phyloP scores from a whole-genome alignment of 2,329 filamentous ascomycete genomes.

The Elsinoe necatrix region DNA sequence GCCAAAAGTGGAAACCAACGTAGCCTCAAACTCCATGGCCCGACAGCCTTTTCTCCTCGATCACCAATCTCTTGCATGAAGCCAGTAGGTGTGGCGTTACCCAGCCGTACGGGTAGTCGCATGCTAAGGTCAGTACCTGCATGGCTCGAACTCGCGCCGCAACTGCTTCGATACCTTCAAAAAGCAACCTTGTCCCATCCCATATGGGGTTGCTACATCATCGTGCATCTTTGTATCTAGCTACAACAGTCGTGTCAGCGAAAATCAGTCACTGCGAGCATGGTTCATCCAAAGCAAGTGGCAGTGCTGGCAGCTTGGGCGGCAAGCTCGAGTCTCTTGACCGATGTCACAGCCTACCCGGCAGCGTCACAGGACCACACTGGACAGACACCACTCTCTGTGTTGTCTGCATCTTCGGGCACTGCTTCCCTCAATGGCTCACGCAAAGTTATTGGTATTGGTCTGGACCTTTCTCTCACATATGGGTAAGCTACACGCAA shows the following conservation, averaged over 20 bases:
- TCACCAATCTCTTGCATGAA: neutral
- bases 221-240: neutral
- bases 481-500: neutral
- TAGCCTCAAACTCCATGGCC: neutral
- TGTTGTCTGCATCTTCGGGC: neutral
- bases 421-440: neutral
- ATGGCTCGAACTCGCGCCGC: neutral
- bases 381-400: neutral
- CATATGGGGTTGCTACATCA: neutral
- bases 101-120: neutral
- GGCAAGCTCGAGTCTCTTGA: neutral
- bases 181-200: neutral
- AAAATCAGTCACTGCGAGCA: neutral
- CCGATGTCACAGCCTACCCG: neutral
- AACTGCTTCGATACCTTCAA: neutral
- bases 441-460: neutral
- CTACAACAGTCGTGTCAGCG: neutral
- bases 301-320: neutral
- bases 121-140: neutral
- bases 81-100: no score
- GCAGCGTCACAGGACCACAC: neutral
- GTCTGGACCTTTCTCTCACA: neutral
- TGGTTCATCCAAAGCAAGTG: neutral
- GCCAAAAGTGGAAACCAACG: conserved; percentile 6
- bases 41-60: neutral